Evolutionary conservation across 2,329 filamentous ascomycete species (phyloP), one percentile per base, ranked within the genome.

Genomic region (Cercospora sojina): DNA sequence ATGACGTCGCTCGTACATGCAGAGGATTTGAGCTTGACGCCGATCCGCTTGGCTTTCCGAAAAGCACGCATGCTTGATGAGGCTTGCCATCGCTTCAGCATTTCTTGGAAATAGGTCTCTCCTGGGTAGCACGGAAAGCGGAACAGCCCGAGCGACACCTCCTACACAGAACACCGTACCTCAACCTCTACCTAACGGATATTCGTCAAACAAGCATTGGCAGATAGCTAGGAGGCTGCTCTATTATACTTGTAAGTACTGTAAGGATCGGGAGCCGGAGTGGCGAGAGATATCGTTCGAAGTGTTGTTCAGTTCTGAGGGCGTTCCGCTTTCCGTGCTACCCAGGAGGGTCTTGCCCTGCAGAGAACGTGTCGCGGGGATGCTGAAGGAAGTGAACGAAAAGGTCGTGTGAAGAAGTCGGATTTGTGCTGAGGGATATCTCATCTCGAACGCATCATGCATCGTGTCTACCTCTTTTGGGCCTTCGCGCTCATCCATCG

Each of bases 51-150:
- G 38, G 58, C 58, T 47, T 47, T 18, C 38, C 23, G 32, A 47
- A 29, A 60, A 60, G 58, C 58, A 31, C 41, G 41, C 58, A 60
- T 60, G 58, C 58, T 60, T 60, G 58, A 49, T 8, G 18, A 47
- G 25, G 38, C 58, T 60, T 60, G 58, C 38, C 27, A 41, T 57
- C 27, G 53, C 53, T 35, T 57, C 31, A 5, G 53, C 18, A 57
- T 16, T 31, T 57, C 53, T 57, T 57, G 53, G 53, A 16, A 35
- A n/a, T 10, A 12, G 16, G 27, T 23, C 31, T 18, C n/a, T n/a
- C n/a, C n/a, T n/a, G n/a, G n/a, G n/a, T n/a, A n/a, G n/a, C n/a
- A n/a, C n/a, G n/a, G n/a, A n/a, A n/a, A n/a, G n/a, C n/a, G n/a
- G n/a, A n/a, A n/a, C n/a, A n/a, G n/a, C n/a, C n/a, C n/a, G n/a